Base-by-base conservation (phyloP, 1,139 yeast species). In the Ogataea hybrid region DNA sequence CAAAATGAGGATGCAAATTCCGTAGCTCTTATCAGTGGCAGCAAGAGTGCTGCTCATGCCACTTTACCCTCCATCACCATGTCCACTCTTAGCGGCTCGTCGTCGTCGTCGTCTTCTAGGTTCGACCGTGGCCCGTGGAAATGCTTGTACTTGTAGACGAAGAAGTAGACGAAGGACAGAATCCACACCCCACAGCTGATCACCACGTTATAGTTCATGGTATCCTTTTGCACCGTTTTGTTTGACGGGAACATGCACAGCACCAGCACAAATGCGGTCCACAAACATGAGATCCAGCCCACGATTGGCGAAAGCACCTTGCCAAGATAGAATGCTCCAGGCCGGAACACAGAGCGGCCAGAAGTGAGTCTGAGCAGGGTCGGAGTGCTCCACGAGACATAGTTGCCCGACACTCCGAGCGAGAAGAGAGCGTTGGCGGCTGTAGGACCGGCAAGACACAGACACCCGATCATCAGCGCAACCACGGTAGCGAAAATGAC, bases 371-470 rank as follows among this genome's bases (percentile, higher is more conserved):
- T 67, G 42, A 77, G 62, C 37, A 77, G 62, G 32, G 79, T 71
- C 28, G 85, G 84, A 12, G 73, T 65, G 40, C 75, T 68, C 82
- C 84, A 79, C 2, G 84, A 74, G 37, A 79, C 61, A 51, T 77
- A 76, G 52, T 69, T 71, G 37, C 75, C 72, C 4, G 75, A 69
- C 41, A 73, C 68, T 4, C 66, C 67, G 43, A 72, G 64, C 1
- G 76, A 70, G 55, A 73, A 73, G 29, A 73, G 63, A n/a, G 86
- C 85, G 43, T 63, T 67, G 2, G 86, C 75, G 25, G 87, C 87
- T n/a, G 77, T 68, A 5, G 71, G 49, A 39, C 81, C 80, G 35
- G 79, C 77, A 34, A 82, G 64, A 50, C 80, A 76, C 44, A 82
- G 63, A 37, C 78, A 67, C 6, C 86, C 87, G 21, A 81, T 54